phyloP scores from a whole-genome alignment of 2,329 filamentous ascomycete species.

The Orbilia blumenaviensis region DNA sequence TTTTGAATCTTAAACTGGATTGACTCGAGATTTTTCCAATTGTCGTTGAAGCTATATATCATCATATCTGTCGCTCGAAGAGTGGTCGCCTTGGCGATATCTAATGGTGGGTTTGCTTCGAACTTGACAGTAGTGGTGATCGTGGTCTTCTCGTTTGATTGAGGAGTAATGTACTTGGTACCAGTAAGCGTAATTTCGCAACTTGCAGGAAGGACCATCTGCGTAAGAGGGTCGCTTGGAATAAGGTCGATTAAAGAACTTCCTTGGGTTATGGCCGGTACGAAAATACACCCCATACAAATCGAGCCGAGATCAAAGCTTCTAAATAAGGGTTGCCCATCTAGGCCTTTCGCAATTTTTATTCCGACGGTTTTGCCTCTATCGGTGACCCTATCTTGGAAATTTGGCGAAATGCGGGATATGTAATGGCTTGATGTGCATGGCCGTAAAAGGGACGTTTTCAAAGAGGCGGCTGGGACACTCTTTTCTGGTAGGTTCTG shows the following conservation, averaged over 20 bases:
- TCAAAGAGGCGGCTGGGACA: neutral
- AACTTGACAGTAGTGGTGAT: neutral
- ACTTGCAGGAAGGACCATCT: neutral
- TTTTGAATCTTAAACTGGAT: constrained; percentile 9
- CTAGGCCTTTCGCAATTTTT: neutral
- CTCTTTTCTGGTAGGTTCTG: neutral
- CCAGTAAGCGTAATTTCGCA: constrained; percentile 15
- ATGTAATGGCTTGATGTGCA: constrained; percentile 27
- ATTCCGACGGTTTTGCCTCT: constrained; percentile 3
- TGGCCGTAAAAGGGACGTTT: constrained; percentile 3
- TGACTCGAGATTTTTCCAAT: constrained; percentile 2
- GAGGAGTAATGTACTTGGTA: neutral
- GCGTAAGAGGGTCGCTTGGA: neutral
- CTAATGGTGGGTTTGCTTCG: neutral
- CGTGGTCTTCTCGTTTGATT: neutral
- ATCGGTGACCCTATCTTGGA: neutral
- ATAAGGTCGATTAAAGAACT: neutral
- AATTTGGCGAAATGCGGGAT: neutral
- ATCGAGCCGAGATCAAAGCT: constrained; percentile 13
- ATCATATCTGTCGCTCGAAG: neutral
- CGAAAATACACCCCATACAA: constrained; percentile 10
- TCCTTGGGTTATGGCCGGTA: constrained; percentile 25
- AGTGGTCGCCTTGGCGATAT: neutral
- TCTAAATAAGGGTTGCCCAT: constrained; percentile 5
- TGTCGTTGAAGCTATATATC: neutral